Conservation (phyloP, 2,329 filamentous ascomycete species). For the Apiospora malaysiana region DNA sequence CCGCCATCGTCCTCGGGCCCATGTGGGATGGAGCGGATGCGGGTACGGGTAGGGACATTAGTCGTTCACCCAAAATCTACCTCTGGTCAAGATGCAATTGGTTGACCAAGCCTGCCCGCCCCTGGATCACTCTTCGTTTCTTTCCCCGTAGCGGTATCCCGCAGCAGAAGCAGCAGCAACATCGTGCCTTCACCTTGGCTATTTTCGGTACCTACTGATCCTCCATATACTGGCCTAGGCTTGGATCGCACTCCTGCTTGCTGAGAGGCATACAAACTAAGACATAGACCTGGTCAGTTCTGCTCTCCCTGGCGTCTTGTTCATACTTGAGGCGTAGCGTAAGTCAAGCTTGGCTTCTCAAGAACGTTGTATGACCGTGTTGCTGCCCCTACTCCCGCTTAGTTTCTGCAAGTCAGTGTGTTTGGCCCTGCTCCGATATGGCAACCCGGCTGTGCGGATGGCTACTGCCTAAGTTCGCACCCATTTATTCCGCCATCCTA, state of each 20-base stretch:
- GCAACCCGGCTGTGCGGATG: background rate
- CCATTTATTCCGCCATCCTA: background rate
- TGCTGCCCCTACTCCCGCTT: background rate
- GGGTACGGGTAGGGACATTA: slow-evolving; percentile 1
- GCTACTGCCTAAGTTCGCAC: background rate
- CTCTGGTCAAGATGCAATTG: background rate
- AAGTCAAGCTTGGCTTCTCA: background rate
- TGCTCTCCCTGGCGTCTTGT: background rate
- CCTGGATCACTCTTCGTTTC: background rate
- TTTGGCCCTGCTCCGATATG: background rate
- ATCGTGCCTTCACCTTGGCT: background rate
- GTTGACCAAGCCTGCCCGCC: background rate
- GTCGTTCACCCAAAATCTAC: background rate
- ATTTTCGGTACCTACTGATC: background rate
- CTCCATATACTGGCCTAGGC: background rate
- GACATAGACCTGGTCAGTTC: background rate
- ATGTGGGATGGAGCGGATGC: background rate
- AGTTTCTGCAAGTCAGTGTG: background rate
- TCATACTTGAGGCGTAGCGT: background rate
- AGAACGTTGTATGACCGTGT: background rate
- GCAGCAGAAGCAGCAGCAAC: background rate
- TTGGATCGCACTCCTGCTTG: background rate
- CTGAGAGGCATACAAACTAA: background rate
- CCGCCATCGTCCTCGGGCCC: background rate
- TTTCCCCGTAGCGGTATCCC: background rate